phyloP scores from a whole-genome alignment of 2,329 filamentous ascomycete genomes.

The Sclerotinia subarctica region DNA sequence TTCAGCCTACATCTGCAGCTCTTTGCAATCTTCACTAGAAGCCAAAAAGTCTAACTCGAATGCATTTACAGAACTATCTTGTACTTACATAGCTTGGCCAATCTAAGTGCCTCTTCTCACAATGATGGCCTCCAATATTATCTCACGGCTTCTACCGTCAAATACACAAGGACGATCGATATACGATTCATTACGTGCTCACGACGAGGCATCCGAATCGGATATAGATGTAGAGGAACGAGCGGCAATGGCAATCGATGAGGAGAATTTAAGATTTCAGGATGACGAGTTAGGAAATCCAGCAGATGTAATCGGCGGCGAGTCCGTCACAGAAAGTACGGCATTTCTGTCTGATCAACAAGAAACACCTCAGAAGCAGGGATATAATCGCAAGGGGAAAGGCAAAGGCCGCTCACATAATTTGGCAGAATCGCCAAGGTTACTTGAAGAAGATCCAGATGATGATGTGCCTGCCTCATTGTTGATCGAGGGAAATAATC shows the following conservation, averaged over 20 bases:
- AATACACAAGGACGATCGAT: constrained; percentile 38
- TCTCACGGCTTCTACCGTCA: constrained; percentile 37
- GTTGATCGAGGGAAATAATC: constrained; percentile 54
- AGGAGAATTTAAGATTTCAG: constrained; percentile 38
- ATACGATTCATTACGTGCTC: constrained; percentile 39
- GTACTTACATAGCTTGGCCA: neutral
- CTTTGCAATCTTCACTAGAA: neutral
- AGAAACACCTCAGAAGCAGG: constrained; percentile 4
- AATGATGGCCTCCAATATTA: constrained; percentile 39
- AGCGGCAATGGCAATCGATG: constrained; percentile 37
- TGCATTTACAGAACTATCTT: neutral
- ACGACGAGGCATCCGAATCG: constrained; percentile 36
- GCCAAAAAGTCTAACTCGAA: neutral
- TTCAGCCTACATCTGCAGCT: constrained; percentile 25
- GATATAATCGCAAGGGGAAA: constrained; percentile 10
- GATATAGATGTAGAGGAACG: constrained; percentile 39
- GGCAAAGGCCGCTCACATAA: constrained; percentile 27
- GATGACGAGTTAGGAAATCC: constrained; percentile 36
- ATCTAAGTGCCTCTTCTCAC: constrained; percentile 1
- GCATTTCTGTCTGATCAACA: constrained; percentile 33
- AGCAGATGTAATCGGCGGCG: constrained; percentile 35
- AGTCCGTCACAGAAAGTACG: constrained; percentile 38
- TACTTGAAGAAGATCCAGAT: constrained; percentile 38
- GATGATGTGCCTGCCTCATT: constrained; percentile 63
- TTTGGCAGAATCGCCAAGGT: constrained; percentile 37